Evolutionary conservation across 139 green algal genomes (phyloP), one percentile per base, ranked within the genome.

Genomic region (Chloropicon primus): DNA sequence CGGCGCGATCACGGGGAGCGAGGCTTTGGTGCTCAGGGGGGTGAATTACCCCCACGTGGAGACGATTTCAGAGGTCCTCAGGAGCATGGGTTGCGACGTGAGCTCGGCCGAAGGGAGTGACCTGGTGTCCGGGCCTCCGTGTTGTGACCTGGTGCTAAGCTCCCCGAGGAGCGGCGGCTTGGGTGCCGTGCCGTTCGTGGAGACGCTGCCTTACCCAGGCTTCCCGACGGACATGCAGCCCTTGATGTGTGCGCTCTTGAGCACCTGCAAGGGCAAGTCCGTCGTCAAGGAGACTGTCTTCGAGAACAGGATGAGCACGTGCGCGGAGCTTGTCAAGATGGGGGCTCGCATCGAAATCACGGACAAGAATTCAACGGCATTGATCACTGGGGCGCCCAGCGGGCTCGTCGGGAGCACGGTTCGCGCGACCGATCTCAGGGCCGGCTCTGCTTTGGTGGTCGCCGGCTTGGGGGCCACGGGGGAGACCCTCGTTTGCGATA

Each of bases 191-290:
- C 41, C 41, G 10, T 62, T 17, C 28, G 73, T 89, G 24, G 83
- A 27, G 1, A 89, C 85, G 17, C 54, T 78, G 74, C 85, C 85
- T 1, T 89, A 84, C 76, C 85, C 85, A 0, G 84, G 85, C 10
- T 89, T 89, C 75, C 85, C 85, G n/a, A 89, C 85, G 22, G 85
- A 89, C 77, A 80, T 89, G 84, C 85, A 89, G 78, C 74, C 85
- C 23, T 81, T 87, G 77, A 72, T 89, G 24, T 87, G 84, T 78
- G 71, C 85, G 25, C 75, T 89, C 24, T 76, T 89, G 21, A 27
- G 77, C 26, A 72, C 24, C 0, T 75, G 28, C 22, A 23, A 78
- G 0, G 82, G 84, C 0, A 72, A 71, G 25, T 83, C 53, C 72
- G 75, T 78, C 21, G 72, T 89, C 25, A 62, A n/a, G 17, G 85